Base-by-base conservation (phyloP, 257 asterid genomes). In the Solanum piurae region DNA sequence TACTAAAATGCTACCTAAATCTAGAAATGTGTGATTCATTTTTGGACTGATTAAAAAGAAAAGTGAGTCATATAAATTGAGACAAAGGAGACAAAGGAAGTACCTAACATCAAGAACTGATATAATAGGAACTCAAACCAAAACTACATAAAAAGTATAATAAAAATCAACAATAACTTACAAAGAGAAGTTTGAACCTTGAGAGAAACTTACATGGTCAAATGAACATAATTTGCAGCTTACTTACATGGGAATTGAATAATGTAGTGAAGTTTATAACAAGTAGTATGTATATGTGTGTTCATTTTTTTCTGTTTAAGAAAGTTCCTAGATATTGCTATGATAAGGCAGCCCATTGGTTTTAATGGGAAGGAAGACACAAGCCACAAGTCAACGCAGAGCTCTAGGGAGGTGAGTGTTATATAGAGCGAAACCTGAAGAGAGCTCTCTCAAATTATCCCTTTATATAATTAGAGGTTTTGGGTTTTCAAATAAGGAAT, bases 371-470 rank as follows among this genome's bases (percentile, higher is more conserved):
- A n/a, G n/a, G 2, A 2, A 14, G 27, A 46, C 9, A 52, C 62
- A 52, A 52, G 62, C 16, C 62, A 52, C 62, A 52, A 52, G n/a
- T 52, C 62, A 52, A 52, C 3, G 0, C 23, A 52, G 0, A 52
- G 2, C 7, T 14, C 3, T 49, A 49, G 0, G 7, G 1, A 14
- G 0, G 8, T 1, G 0, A 49, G 23, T 49, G 9, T 14, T 5
- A 49, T 49, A 14, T 0, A 49, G 21, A 49, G 21, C 3, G 23
- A 49, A 49, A 49, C 1, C 0, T 49, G 8, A 49, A 49, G 0
- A 49, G 8, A 49, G 3, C 0, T 49, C 7, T 49, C 1, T 14
- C 3, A 49, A 49, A 49, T 49, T 49, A 49, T 2, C 0, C 0
- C 2, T 49, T 49, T 49, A 0, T 49, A 49, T 49, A 52, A 52